Evolutionary conservation across 2,329 filamentous ascomycete genomes (phyloP), one percentile per base, ranked within the genome.

Genomic region (Cladosporium colombiae): DNA sequence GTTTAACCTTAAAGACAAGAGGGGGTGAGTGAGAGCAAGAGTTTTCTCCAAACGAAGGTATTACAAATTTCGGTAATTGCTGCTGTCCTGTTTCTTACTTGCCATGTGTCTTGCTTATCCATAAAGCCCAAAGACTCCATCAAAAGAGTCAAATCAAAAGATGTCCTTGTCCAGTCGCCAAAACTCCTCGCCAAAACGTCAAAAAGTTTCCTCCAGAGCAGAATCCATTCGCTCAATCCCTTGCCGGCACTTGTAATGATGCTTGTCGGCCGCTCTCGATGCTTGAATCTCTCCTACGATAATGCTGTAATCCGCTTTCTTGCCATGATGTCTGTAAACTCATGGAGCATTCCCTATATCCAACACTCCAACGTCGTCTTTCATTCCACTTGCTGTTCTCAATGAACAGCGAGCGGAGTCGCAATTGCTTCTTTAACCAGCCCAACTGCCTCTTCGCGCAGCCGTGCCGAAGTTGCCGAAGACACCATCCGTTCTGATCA

Each of bases 401-500:
- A 3, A 21, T 10, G 37, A n/a, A 44, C 18, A 44, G 37, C 37
- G 37, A 21, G 16, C 8, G 21, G 10, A 18, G 4, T 55, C 7
- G 2, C 52, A 55, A 55, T 55, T 8, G n/a, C 3, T 33, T 29
- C 27, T 16, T 52, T 25, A 62, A 37, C 60, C 60, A 56, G 61
- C 82, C 82, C 82, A 84, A 74, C 80, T 82, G 27, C 82, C 82
- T 69, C 80, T 79, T 67, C 82, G 75, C 1, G 79, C 80, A n/a
- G 74, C 78, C 27, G 79, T 78, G 13, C 81, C 82, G 70, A 77
- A 79, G 29, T 74, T 74, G 14, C 75, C 76, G 44, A 74, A 77
- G 5, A 72, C 68, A 25, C 72, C 66, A 23, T 72, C 72, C 4
- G 68, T 69, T 23, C 68, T 68, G 16, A 74, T 83, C 77, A 95